Evolutionary conservation across 768 basidiomycete genomes (phyloP), one percentile per base, ranked within the genome.

Genomic region (Pleurotus platypus): DNA sequence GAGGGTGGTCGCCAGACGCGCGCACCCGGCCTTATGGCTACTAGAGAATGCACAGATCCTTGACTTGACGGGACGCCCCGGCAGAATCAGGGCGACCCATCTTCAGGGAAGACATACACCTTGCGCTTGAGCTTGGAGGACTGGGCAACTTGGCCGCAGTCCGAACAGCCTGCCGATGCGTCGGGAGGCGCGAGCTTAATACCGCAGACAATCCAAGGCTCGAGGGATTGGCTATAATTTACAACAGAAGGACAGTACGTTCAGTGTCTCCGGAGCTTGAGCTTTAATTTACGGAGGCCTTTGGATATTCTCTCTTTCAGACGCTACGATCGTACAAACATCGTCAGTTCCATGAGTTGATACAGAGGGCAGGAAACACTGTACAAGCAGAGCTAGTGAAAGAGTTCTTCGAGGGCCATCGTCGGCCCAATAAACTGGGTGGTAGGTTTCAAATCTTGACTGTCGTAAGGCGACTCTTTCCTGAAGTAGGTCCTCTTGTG

Each of bases 401-500:
- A 54, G 11, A 16, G 18, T 39, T 15, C 24, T 20, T 42, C 51
- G 51, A 22, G 51, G 39, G 38, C 8, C 26, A 12, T 54, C 51
- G 39, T 54, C 51, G 22, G 51, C 51, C 51, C 51, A 54, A 26
- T 54, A 54, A 3, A 42, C 51, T 3, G 51, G 51, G 38, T 5
- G 18, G 39, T 45, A 22, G 20, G n/a, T n/a, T 13, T 54, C 38
- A 20, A 54, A 12, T 54, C 37, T 18, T 22, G 51, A 54, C n/a
- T 54, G 51, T 24, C 51, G 51, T 9, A 40, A 24, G 15, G 39
- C 16, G 8, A 54, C 42, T 24, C 51, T 54, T 20, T 54, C 51
- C 42, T 54, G 51, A 12, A 54, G 51, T n/a, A 54, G 24, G 20
- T 54, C 51, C 22, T 54, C 51, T 54, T 39, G 37, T 2, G 51